Base-by-base conservation (phyloP, 1,284 basidiomycete species). In the Erythrobasidium hasegawianum region DNA sequence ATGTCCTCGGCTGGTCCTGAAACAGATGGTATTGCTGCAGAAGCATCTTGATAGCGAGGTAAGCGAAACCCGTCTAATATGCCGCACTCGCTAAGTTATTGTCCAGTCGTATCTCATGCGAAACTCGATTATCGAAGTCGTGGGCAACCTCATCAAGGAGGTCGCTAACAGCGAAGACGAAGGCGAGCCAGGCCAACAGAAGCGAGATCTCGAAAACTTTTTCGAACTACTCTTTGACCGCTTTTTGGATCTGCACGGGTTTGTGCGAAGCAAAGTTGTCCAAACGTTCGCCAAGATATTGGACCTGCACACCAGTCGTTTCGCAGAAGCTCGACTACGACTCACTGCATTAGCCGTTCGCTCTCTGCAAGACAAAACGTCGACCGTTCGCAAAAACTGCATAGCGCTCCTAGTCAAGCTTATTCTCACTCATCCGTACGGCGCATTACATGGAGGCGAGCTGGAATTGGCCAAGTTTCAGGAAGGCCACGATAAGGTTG, bases 31-130 rank as follows among this genome's bases (percentile, higher is more conserved):
- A 71, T 78, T 97, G 52, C 79, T 97, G 10, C 81, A 90, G 27
- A 81, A 84, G 22, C 94, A 97, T 74, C 81, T 97, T 38, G 95
- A 98, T 75, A 92, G 89, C 33, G 95, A 98, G 79, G 91, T 89
- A 73, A 20, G 83, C n/a, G n/a, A n/a, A n/a, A n/a, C n/a, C n/a
- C n/a, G n/a, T n/a, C n/a, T n/a, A n/a, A n/a, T n/a, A n/a, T n/a
- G n/a, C n/a, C n/a, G n/a, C n/a, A 47, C 11, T 11, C 11, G 33
- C 43, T 47, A 16, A 47, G 7, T 16, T 47, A 16, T 47, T 14
- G 16, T 47, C 22, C 68, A 93, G 89, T 88, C 91, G 0, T 96
- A 97, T 74, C 90, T 92, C 0, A 95, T 98, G 86, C 89, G 96
- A 40, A 90, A 93, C 80, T 90, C 89, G 0, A 82, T 96, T 62